phyloP scores from a whole-genome alignment of 768 basidiomycete species.

The Coprinopsis marcescibilis region DNA sequence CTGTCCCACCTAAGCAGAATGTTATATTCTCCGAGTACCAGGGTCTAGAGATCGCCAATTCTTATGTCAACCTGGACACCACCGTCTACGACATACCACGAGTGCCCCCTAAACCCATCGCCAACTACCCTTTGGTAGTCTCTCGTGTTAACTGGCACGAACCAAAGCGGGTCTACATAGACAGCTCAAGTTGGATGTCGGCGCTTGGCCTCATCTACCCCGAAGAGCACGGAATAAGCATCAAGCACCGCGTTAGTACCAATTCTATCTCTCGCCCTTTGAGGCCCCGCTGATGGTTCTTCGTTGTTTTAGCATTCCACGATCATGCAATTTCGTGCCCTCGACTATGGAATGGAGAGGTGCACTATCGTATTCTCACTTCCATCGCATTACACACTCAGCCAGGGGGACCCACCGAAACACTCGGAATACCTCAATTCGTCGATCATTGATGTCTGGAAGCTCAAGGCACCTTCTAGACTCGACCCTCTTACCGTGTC shows the following conservation, averaged over 20 bases:
- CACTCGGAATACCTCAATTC: not conserved
- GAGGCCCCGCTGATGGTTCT: no score
- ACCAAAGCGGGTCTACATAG: slow-evolving; percentile 1
- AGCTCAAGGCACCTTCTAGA: not conserved
- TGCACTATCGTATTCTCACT: not conserved
- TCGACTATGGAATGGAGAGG: slow-evolving; percentile 16
- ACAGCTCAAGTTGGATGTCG: slow-evolving; percentile 1
- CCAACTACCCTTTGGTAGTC: not conserved
- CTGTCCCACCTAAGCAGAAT: not conserved
- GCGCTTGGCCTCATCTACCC: slow-evolving; percentile 12
- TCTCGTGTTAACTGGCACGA: not conserved
- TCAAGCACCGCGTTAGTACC: no score
- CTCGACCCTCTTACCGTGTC: not conserved
- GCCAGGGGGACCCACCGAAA: no score
- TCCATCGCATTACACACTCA: not conserved
- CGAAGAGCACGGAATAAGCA: slow-evolving; percentile 6
- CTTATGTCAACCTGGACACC: not conserved
- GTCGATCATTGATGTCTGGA: not conserved
- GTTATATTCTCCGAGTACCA: not conserved
- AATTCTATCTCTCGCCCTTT: no score
- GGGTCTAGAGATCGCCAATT: not conserved
- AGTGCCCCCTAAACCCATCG: not conserved
- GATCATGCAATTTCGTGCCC: slow-evolving; percentile 11
- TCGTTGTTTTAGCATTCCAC: slow-evolving; percentile 15
- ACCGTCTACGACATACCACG: not conserved